Evolutionary conservation across 306 rosid genomes (phyloP), one percentile per base, ranked within the genome.

Genomic region (Quercus dentata): DNA sequence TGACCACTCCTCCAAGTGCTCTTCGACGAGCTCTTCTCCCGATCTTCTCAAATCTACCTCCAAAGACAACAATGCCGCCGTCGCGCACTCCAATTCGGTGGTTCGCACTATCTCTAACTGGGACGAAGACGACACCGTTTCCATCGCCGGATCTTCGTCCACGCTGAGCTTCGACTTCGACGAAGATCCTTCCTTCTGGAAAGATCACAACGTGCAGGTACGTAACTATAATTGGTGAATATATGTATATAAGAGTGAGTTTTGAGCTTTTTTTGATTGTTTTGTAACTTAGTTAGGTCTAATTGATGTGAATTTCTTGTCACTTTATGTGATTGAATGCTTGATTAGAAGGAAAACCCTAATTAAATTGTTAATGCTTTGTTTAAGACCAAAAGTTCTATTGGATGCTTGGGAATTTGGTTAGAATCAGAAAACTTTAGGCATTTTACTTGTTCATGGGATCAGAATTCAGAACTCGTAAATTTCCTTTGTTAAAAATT

Each of bases 161-260:
- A 68, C 74, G 72, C 94, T 86, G 69, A 88, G 89, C 84, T 95
- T 93, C 63, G 99, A 95, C 86, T 55, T 95, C 31, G 38, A 8
- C 3, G 98, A 95, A 41, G 99, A 95, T 57, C 98, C 99, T 18
- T 87, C 98, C 33, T 95, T 95, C 84, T 95, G 99, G 99, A 91
- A 89, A 82, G 99, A 95, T 74, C 97, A 93, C 81, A 95, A 93
- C 76, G 99, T 95, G 41, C 99, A 95, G 98, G 99, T 95, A 0
- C 46, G 46, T 41, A 41, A 2, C 46, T 41, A 41, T 8, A 41
- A 0, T 49, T 0, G 54, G 17, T 49, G 54, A 49, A 49, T 49
- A 49, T 49, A 49, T 12, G 54, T 49, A 12, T 49, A 49, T 0
- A 49, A 49, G 54, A 49, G 17, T 49, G 5, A 49, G 17, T 12